These are phyloP conservation scores for Elongisporangium prolatum DNA, from an alignment of 352 stramenopile species.

Conservation along the genomic window DNA sequence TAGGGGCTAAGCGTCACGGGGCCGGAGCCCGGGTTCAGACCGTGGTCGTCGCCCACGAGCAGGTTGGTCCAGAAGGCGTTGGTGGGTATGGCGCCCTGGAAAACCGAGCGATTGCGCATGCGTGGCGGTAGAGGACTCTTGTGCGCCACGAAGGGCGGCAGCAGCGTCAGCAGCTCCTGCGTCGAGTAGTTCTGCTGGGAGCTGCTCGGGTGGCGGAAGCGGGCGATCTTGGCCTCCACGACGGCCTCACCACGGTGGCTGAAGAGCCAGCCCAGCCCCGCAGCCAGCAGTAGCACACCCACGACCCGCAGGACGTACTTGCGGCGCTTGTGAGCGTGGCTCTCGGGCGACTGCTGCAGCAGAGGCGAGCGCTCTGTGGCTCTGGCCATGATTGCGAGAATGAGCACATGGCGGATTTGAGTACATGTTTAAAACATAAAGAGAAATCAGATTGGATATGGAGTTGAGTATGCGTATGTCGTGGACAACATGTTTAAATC, in stretches of 20 bases:
- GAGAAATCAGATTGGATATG: neutral
- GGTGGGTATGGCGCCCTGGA: conserved; percentile 63
- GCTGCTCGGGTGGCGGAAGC: neutral
- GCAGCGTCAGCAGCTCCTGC: conserved; percentile 43
- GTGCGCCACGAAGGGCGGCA: conserved; percentile 47
- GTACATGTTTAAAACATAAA: neutral
- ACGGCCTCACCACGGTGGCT: neutral
- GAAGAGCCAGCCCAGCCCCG: neutral
- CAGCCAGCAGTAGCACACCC: neutral
- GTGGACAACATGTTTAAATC: neutral
- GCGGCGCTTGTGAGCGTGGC: neutral
- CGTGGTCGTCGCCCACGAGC: conserved; percentile 70
- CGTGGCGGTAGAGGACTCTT: conserved; percentile 59
- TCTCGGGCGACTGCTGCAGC: neutral
- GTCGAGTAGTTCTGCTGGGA: neutral
- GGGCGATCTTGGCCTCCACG: neutral
- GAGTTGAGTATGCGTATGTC: neutral
- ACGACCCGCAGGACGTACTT: neutral
- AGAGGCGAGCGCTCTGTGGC: neutral
- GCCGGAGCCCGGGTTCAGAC: conserved; percentile 59
- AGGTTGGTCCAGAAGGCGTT: conserved; percentile 91
- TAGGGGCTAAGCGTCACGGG: conserved; percentile 83
- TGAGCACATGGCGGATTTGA: neutral
- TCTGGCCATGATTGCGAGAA: neutral
- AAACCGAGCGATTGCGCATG: conserved; percentile 37